A percentile compares a stretch with the other conserved stretches of the same genome.
phyloP scores from a whole-genome alignment of 176 grass and related monocot species.

The Musa beccarii region DNA sequence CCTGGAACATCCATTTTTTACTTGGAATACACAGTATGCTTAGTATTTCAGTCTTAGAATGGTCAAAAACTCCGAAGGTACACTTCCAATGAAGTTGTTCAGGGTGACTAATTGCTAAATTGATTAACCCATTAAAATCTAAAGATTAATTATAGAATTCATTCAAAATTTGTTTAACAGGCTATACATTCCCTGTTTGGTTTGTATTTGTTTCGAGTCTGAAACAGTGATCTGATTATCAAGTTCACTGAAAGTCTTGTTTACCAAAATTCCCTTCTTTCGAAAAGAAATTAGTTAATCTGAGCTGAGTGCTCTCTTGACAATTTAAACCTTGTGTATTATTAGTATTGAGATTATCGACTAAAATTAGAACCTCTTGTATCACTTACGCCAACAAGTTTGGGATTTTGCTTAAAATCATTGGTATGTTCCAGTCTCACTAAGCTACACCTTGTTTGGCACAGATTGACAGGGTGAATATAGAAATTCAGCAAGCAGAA shows the following conservation, averaged over 20 bases:
- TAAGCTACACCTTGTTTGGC: conserved; percentile 16
- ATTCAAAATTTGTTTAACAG: too few species aligned
- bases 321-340: neutral
- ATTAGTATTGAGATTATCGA: neutral
- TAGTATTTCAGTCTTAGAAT: neutral
- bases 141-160: too few species aligned
- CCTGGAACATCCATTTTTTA: too few species aligned
- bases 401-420: conserved; percentile 1
- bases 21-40: too few species aligned
- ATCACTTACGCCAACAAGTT: too few species aligned
- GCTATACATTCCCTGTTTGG: too few species aligned
- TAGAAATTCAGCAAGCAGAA: conserved; percentile 96
- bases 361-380: neutral
- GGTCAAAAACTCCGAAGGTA: neutral
- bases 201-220: neutral
- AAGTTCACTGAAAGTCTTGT: neutral
- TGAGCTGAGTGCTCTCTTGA: neutral
- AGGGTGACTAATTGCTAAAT: neutral
- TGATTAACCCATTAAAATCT: neutral
- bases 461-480: conserved; percentile 97
- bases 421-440: conserved; percentile 15
- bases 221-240: neutral
- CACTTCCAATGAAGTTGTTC: neutral
- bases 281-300: neutral
- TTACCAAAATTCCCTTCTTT: neutral